Evolutionary conservation across 306 rosid species (phyloP).

Genomic region (Cicer chorassanicum): DNA sequence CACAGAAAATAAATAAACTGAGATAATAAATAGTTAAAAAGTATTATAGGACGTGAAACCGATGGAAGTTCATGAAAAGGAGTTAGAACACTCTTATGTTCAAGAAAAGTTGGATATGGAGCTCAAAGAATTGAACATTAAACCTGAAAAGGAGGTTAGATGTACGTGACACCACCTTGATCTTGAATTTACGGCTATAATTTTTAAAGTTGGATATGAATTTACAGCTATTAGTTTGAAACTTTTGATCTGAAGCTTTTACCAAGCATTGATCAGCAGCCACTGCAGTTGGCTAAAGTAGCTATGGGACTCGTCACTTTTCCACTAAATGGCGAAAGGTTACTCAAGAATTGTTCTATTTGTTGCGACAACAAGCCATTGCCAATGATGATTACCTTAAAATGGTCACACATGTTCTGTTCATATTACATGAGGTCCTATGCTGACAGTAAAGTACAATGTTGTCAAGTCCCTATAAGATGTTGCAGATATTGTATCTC

Average conservation of each 20-base stretch:
- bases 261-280: slow-evolving; percentile 64
- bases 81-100: no score
- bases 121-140: no score
- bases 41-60: no score
- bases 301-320: slow-evolving; percentile 80
- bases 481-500: slow-evolving; percentile 88
- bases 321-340: slow-evolving; percentile 59
- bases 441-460: slow-evolving; percentile 69
- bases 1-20: no score
- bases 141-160: no score
- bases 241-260: slow-evolving; percentile 69
- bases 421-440: slow-evolving; percentile 84
- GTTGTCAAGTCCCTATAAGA: slow-evolving; percentile 77
- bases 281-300: slow-evolving; percentile 82
- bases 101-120: no score
- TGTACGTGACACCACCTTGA: no score
- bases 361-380: slow-evolving; percentile 87
- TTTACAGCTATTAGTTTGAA: slow-evolving; percentile 47
- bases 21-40: no score
- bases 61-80: no score
- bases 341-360: slow-evolving; percentile 76
- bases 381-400: slow-evolving; percentile 71
- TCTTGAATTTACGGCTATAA: no score
- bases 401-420: slow-evolving; percentile 89
- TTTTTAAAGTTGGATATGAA: no score